A percentile compares a stretch with the other conserved stretches of the same genome.
These are phyloP conservation scores for Geranium brycei DNA, from an alignment of 345 rosid species.

Conservation along the genomic window DNA sequence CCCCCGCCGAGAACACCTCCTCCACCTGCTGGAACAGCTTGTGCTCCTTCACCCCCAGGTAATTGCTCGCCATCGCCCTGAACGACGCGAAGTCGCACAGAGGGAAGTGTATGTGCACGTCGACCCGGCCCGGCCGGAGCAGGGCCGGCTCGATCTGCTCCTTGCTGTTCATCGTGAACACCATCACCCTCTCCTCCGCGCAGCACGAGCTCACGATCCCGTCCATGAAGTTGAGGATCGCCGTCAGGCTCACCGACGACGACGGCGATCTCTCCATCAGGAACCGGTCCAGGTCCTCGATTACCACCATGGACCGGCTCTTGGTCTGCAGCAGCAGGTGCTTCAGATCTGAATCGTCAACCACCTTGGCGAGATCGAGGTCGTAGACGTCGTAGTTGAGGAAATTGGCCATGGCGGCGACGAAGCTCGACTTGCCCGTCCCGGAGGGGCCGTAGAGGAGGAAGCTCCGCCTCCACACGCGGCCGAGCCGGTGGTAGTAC, in stretches of 20 bases:
- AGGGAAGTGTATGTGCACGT: conserved; percentile 77
- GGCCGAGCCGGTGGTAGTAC: conserved; percentile 40
- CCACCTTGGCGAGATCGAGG: conserved; percentile 27
- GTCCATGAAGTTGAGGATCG: conserved; percentile 50
- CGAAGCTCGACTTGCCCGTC: conserved; percentile 41
- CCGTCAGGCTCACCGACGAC: conserved; percentile 29
- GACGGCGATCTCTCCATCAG: conserved; percentile 17
- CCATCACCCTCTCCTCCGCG: conserved; percentile 49
- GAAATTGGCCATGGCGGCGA: conserved; percentile 41
- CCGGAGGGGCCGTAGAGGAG: conserved; percentile 40
- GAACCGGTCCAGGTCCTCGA: conserved; percentile 44
- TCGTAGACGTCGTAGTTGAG: conserved; percentile 37
- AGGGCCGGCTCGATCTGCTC: conserved; percentile 27
- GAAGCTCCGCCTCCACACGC: conserved; percentile 46
- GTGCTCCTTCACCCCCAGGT: conserved; percentile 81
- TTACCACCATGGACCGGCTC: conserved; percentile 24
- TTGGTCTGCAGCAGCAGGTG: conserved; percentile 25
- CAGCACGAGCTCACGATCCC: conserved; percentile 39
- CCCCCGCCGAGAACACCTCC: conserved; percentile 67
- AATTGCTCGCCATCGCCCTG: conserved; percentile 56
- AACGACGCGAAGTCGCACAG: conserved; percentile 70
- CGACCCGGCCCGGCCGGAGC: conserved; percentile 55
- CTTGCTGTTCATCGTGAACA: conserved; percentile 39
- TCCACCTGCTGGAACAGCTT: conserved; percentile 82
- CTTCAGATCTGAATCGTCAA: conserved; percentile 31